A percentile compares a stretch with the other conserved stretches of the same genome.
phyloP scores from a whole-genome alignment of 441 rosid genomes.

The Dalechampia spathulata region DNA sequence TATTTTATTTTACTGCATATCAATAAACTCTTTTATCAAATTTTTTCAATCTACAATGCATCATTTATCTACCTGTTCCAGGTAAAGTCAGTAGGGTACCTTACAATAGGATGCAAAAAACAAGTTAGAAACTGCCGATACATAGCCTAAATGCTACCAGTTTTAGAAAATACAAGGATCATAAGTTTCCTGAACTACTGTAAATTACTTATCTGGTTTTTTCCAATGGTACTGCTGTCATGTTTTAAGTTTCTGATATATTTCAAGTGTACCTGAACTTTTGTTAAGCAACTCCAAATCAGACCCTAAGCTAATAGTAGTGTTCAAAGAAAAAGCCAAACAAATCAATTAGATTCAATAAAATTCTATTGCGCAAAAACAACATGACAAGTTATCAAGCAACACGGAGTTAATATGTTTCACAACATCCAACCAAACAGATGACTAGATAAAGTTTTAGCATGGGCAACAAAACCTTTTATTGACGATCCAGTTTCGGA shows the following conservation, averaged over 20 bases:
- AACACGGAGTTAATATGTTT: neutral
- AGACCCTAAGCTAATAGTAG: neutral
- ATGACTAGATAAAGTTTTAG: slow-evolving; percentile 7
- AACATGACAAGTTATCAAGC: neutral
- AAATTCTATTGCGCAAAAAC: neutral
- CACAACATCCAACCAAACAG: neutral
- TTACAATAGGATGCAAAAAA: neutral
- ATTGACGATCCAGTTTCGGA: slow-evolving; percentile 74
- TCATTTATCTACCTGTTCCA: neutral
- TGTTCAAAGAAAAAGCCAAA: too few species aligned
- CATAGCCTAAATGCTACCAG: neutral
- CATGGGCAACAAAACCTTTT: slow-evolving; percentile 47
- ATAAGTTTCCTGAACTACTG: neutral
- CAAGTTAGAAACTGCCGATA: neutral
- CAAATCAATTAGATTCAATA: neutral
- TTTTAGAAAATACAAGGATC: neutral
- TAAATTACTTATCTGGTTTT: neutral
- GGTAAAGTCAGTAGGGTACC: neutral
- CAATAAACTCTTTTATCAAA: neutral
- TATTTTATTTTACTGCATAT: neutral
- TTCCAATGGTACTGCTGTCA: neutral
- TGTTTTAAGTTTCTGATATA: neutral
- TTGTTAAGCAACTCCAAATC: neutral
- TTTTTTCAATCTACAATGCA: neutral
- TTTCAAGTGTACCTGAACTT: neutral